These are phyloP conservation scores for Puccinia coronata DNA, from an alignment of 1,284 basidiomycete species.

Conservation along the genomic window DNA sequence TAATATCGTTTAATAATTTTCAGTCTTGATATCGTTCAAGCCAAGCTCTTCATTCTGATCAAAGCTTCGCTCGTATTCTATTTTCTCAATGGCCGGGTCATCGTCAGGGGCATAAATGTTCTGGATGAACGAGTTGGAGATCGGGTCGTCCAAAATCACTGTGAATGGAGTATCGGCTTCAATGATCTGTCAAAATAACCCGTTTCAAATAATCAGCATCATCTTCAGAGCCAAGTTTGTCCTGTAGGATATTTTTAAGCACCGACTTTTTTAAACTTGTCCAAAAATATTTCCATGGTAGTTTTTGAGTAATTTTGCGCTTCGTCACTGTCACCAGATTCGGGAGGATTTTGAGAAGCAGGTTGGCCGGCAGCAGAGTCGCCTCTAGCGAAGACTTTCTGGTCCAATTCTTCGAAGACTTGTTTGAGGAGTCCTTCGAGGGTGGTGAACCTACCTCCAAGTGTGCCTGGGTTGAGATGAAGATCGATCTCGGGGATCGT, in stretches of 20 bases:
- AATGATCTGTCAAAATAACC: constrained; percentile 66
- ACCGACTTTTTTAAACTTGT: constrained; percentile 73
- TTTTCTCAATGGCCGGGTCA: constrained; percentile 84
- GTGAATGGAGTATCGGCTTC: constrained; percentile 77
- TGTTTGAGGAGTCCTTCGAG: constrained; percentile 92
- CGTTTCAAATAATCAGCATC: background rate
- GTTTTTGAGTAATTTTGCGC: constrained; percentile 61
- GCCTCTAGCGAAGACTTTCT: constrained; percentile 81
- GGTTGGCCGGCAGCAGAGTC: constrained; percentile 64
- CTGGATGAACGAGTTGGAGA: constrained; percentile 94
- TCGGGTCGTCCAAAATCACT: constrained; percentile 89
- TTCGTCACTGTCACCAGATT: background rate
- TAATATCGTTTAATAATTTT: constrained; percentile 68
- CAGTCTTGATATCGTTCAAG: constrained; percentile 92
- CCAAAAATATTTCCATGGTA: constrained; percentile 73
- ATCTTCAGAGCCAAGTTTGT: background rate
- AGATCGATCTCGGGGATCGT: constrained; percentile 94
- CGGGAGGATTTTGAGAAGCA: constrained; percentile 10
- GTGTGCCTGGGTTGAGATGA: constrained; percentile 83
- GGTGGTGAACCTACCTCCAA: constrained; percentile 98
- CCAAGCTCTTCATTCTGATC: constrained; percentile 96
- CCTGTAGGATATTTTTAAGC: constrained; percentile 69
- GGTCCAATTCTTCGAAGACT: constrained; percentile 89
- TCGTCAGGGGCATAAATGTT: constrained; percentile 81
- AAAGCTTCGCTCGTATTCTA: constrained; percentile 78